Conservation (phyloP, 352 stramenopile species). For the Pseudoperonospora humuli region DNA sequence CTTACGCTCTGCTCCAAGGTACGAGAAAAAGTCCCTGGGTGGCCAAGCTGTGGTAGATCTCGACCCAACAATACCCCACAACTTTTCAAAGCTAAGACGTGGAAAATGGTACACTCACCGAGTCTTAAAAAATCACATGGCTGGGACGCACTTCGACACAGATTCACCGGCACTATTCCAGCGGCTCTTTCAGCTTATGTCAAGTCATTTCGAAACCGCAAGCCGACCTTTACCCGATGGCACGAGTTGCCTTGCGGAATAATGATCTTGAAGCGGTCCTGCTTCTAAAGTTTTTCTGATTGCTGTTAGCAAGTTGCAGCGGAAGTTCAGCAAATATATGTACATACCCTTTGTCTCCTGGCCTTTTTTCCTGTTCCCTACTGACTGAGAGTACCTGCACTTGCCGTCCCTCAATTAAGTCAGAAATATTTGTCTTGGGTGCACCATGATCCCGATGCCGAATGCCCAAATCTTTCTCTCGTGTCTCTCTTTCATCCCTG, state of each 20-base stretch:
- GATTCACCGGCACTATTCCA: conserved; percentile 47
- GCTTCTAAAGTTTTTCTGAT: conserved; percentile 21
- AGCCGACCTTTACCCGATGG: too few species aligned
- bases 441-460: too few species aligned
- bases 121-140: conserved; percentile 64
- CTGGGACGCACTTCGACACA: conserved; percentile 51
- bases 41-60: conserved; percentile 1
- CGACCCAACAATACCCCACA: conserved; percentile 6
- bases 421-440: conserved; percentile 7
- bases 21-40: background rate
- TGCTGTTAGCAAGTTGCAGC: conserved; percentile 15
- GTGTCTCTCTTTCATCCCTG: conserved; percentile 11
- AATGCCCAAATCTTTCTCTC: conserved; percentile 15
- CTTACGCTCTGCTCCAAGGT: background rate
- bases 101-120: conserved; percentile 57
- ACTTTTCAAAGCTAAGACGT: conserved; percentile 10
- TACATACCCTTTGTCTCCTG: conserved; percentile 27
- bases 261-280: conserved; percentile 3
- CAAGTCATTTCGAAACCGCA: conserved; percentile 31
- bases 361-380: conserved; percentile 19
- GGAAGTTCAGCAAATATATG: conserved; percentile 28
- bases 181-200: conserved; percentile 54
- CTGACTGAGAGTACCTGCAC: conserved; percentile 11
- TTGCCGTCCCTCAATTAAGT: conserved; percentile 13
- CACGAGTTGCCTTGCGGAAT: background rate